phyloP scores from a whole-genome alignment of 805 yeast species.

The Schizosaccharomyces japonicus region DNA sequence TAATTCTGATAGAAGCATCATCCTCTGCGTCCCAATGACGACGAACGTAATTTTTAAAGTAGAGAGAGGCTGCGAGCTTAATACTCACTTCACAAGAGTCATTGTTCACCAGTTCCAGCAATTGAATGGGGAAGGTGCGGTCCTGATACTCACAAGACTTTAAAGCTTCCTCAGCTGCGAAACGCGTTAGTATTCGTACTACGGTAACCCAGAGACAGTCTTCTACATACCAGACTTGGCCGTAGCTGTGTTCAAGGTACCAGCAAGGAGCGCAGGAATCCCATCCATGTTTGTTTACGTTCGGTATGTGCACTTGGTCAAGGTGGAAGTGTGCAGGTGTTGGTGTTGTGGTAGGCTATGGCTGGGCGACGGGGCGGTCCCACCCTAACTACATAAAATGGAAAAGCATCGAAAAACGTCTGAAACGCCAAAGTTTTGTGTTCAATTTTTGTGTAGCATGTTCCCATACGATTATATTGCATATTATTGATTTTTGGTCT shows the following conservation, averaged over 20 bases:
- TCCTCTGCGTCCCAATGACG: constrained; percentile 43
- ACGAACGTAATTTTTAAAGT: constrained; percentile 66
- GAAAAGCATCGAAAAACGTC: too few species aligned
- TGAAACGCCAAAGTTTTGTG: too few species aligned
- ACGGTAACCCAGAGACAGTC: background rate
- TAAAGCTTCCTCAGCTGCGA: constrained; percentile 27
- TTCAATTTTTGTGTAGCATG: too few species aligned
- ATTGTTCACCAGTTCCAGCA: constrained; percentile 58
- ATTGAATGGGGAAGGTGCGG: constrained; percentile 33
- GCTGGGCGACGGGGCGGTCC: too few species aligned
- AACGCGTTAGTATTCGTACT: constrained; percentile 33
- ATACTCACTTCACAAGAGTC: constrained; percentile 24
- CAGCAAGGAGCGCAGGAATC: constrained; percentile 6
- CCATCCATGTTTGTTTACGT: constrained; percentile 3
- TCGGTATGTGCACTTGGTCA: too few species aligned
- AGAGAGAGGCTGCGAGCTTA: constrained; percentile 70
- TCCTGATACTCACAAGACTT: background rate
- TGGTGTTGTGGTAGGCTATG: too few species aligned
- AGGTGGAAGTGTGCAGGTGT: too few species aligned
- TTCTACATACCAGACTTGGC: constrained; percentile 10
- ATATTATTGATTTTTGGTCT: too few species aligned
- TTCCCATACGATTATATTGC: too few species aligned
- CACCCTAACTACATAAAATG: too few species aligned
- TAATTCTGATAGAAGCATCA: background rate
- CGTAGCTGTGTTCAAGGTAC: constrained; percentile 9